Percentiles rank a stretch among this genome's conserved stretches.
phyloP scores from a whole-genome alignment of 345 rosid species.

The Eutrema yunnanense region DNA sequence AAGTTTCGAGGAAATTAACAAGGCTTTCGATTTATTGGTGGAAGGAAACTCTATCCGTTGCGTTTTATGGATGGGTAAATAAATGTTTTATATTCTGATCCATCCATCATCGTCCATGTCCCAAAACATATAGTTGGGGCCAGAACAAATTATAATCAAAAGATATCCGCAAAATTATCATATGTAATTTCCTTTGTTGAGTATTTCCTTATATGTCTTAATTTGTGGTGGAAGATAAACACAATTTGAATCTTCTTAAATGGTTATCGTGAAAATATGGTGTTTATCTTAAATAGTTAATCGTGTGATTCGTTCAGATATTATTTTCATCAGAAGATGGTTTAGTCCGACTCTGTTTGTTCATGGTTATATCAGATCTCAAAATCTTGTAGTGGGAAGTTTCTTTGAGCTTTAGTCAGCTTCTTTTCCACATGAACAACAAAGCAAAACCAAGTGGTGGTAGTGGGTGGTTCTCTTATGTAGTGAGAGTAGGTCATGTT shows the following conservation, averaged over 20 bases:
- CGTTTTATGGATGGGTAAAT: conserved; percentile 51
- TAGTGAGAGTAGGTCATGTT: no score
- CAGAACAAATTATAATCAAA: not conserved
- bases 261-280: not conserved
- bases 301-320: not conserved
- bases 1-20: conserved; percentile 49
- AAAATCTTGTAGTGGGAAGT: no score
- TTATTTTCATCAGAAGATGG: not conserved
- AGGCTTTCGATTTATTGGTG: conserved; percentile 46
- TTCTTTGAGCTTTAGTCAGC: no score
- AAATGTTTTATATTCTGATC: not conserved
- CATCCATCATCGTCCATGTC: not conserved
- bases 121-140: not conserved
- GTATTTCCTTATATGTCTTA: not conserved
- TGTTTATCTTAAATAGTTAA: not conserved
- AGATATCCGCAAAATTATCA: not conserved
- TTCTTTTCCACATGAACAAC: no score
- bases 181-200: not conserved
- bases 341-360: no score
- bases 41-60: conserved; percentile 52
- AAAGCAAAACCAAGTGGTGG: no score
- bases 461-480: no score
- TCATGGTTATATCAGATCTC: no score
- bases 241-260: not conserved
- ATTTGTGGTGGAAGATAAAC: not conserved